These are phyloP conservation scores for Tuber microsphaerosporum DNA, from an alignment of 495 filamentous ascomycete species.

Conservation along the genomic window DNA sequence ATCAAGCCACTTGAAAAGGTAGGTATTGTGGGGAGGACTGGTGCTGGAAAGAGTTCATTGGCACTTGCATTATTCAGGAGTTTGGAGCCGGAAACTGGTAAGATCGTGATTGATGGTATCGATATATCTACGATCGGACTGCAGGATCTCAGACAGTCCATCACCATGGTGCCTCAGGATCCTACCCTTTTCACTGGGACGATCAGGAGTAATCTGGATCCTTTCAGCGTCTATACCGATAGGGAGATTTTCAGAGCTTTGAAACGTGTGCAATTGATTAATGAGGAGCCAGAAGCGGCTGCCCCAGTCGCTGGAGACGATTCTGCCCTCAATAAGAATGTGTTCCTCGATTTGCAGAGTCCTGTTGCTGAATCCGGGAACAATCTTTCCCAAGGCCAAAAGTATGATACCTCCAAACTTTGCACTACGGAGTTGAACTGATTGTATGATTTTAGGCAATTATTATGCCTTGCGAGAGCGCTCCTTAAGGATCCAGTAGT, in stretches of 20 bases:
- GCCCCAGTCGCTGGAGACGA: constrained; percentile 37
- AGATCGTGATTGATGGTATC: constrained; percentile 82
- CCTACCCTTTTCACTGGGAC: constrained; percentile 96
- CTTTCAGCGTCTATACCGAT: constrained; percentile 84
- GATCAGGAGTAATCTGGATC: constrained; percentile 89
- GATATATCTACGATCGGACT: constrained; percentile 85
- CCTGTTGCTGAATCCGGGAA: constrained; percentile 84
- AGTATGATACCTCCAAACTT: constrained; percentile 17
- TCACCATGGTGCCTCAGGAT: constrained; percentile 98
- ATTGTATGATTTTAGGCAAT: constrained; percentile 55
- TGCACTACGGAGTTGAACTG: constrained; percentile 2
- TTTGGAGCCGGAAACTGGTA: constrained; percentile 85
- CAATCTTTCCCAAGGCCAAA: constrained; percentile 93
- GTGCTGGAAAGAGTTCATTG: constrained; percentile 94
- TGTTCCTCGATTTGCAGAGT: constrained; percentile 81
- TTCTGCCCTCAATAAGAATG: constrained; percentile 69
- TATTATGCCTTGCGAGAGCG: constrained; percentile 89
- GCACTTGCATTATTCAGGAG: constrained; percentile 93
- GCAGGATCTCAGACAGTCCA: constrained; percentile 80
- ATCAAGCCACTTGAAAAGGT: constrained; percentile 85
- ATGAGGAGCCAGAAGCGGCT: constrained; percentile 48
- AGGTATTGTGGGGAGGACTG: constrained; percentile 92
- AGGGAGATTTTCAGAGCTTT: constrained; percentile 84
- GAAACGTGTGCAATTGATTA: constrained; percentile 84
- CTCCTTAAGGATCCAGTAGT: constrained; percentile 87